Conservation (phyloP, 192 early-diverging fungal genomes). For the Entomortierella chlamydospora region DNA sequence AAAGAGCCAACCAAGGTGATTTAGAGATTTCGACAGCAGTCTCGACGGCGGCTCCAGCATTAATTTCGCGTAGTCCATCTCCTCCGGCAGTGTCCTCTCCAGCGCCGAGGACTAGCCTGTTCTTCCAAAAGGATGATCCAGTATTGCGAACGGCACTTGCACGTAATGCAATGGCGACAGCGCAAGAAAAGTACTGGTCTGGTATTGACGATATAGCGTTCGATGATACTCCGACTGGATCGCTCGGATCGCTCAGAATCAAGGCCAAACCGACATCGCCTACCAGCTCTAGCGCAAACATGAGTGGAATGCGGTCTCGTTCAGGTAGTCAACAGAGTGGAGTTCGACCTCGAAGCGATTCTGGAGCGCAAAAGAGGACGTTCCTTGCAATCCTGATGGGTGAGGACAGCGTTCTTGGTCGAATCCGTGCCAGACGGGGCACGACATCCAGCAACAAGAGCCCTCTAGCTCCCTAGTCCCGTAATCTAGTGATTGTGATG, state of each 20-base stretch:
- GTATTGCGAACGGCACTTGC: constrained; percentile 42
- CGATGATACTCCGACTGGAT: constrained; percentile 21
- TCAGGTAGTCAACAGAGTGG: constrained; percentile 13
- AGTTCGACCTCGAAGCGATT: constrained; percentile 31
- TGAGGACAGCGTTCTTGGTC: constrained; percentile 29
- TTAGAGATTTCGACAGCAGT: not conserved
- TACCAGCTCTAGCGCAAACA: not conserved
- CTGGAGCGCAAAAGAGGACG: constrained; percentile 32
- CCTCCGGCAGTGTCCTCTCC: constrained; percentile 20
- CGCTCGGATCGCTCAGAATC: constrained; percentile 17
- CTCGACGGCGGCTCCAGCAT: not conserved
- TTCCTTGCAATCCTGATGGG: constrained; percentile 54
- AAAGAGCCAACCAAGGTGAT: not conserved
- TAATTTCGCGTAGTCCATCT: constrained; percentile 45
- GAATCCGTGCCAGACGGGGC: constrained; percentile 25
- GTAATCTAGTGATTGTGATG: not conserved
- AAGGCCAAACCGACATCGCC: not conserved
- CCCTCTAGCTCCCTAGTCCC: not conserved
- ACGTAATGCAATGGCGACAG: constrained; percentile 33
- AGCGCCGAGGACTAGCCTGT: constrained; percentile 44
- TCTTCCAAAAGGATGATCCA: constrained; percentile 52
- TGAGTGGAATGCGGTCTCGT: constrained; percentile 9
- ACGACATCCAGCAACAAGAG: not conserved
- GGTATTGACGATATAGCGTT: constrained; percentile 54
- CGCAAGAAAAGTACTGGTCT: constrained; percentile 51